Evolutionary conservation across 495 filamentous ascomycete species (phyloP).

Genomic region (Chaetomium fimeti): DNA sequence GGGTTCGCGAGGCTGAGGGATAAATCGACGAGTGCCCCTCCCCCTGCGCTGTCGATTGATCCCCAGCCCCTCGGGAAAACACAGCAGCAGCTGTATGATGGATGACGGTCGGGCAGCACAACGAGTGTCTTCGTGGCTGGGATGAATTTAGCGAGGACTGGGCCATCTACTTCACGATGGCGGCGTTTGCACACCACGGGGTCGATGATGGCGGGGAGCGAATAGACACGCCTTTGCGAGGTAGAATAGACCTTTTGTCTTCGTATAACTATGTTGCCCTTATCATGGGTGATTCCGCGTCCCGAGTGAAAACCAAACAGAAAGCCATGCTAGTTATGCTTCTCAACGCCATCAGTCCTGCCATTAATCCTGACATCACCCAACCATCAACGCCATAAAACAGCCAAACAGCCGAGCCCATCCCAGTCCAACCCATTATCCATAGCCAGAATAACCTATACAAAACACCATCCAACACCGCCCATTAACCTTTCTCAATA

Average conservation of each 20-base stretch:
- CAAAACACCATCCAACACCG: neutral
- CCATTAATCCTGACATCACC: neutral
- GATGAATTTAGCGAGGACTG: slow-evolving; percentile 22
- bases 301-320: neutral
- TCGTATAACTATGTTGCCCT: neutral
- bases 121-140: slow-evolving; percentile 9
- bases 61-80: neutral
- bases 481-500: neutral
- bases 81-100: slow-evolving; percentile 10
- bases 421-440: neutral
- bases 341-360: neutral
- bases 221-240: slow-evolving; percentile 21
- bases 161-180: slow-evolving; percentile 10
- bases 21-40: neutral
- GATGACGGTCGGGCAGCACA: slow-evolving; percentile 10
- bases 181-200: slow-evolving; percentile 17
- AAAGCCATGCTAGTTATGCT: slow-evolving; percentile 7
- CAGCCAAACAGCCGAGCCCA: neutral
- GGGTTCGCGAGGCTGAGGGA: neutral
- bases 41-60: neutral
- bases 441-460: neutral
- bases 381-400: neutral
- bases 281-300: neutral
- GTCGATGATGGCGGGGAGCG: slow-evolving; percentile 6
- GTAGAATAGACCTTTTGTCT: slow-evolving; percentile 20